phyloP scores from a whole-genome alignment of 306 rosid genomes.

The Ziziphus jujuba region DNA sequence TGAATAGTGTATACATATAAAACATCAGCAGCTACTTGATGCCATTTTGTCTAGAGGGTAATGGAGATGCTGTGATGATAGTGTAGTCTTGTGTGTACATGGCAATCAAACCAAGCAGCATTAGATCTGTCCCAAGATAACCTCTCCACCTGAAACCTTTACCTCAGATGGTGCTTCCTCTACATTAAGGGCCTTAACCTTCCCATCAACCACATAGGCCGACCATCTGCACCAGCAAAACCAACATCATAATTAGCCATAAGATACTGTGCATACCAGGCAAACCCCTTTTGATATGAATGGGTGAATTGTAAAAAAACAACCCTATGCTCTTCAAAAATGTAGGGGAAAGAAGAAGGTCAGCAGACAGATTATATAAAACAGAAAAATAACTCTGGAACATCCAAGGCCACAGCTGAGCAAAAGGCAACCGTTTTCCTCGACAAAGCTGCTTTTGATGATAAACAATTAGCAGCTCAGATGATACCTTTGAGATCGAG shows the following conservation, averaged over 20 bases:
- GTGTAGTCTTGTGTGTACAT: too few relatives aligned
- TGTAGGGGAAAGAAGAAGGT: not conserved
- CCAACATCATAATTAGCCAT: not conserved
- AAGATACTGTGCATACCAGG: not conserved
- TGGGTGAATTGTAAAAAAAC: not conserved
- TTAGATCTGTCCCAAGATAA: slow-evolving; percentile 81
- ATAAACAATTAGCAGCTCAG: not conserved
- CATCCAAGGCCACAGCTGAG: not conserved
- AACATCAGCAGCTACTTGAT: not conserved
- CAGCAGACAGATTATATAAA: not conserved
- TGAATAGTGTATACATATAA: not conserved
- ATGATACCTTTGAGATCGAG: slow-evolving; percentile 72
- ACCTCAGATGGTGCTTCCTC: slow-evolving; percentile 96
- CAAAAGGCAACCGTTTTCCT: not conserved
- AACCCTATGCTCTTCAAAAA: not conserved
- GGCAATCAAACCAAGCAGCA: slow-evolving; percentile 18
- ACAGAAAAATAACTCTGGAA: not conserved
- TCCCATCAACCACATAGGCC: slow-evolving; percentile 87
- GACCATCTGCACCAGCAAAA: slow-evolving; percentile 76
- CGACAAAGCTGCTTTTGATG: too few relatives aligned
- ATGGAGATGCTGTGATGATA: not conserved
- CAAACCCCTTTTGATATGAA: too few relatives aligned
- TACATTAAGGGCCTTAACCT: slow-evolving; percentile 65
- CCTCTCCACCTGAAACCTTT: slow-evolving; percentile 86
- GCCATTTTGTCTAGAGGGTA: not conserved